Percentiles rank a stretch among this genome's conserved stretches.
These are phyloP conservation scores for Plasmodium ovale DNA, from an alignment of 169 alveolate species.

Conservation along the genomic window DNA sequence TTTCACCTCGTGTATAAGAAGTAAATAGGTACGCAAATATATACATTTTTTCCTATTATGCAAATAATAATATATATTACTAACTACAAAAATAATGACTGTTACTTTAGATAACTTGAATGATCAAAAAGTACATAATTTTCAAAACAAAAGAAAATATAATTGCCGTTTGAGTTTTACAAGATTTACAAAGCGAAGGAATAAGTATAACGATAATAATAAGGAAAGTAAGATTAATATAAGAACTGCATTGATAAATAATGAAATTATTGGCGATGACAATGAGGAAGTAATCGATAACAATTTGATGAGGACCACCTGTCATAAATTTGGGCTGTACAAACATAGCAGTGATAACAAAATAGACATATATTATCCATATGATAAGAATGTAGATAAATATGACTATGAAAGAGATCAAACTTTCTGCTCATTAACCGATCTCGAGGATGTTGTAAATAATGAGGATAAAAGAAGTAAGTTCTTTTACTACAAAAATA, in stretches of 20 bases:
- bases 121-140: slow-evolving; percentile 32
- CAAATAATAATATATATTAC: slow-evolving; percentile 18
- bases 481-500: slow-evolving; percentile 64
- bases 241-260: slow-evolving; percentile 78
- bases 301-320: slow-evolving; percentile 49
- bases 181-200: slow-evolving; percentile 36
- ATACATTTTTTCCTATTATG: slow-evolving; percentile 8
- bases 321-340: slow-evolving; percentile 31
- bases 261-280: slow-evolving; percentile 77
- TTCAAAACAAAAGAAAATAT: slow-evolving; percentile 54
- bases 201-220: slow-evolving; percentile 50
- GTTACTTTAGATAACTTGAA: slow-evolving; percentile 42
- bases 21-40: slow-evolving; percentile 6
- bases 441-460: slow-evolving; percentile 34
- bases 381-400: slow-evolving; percentile 40
- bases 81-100: slow-evolving; percentile 56
- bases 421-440: slow-evolving; percentile 69
- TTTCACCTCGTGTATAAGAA: slow-evolving; percentile 22
- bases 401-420: slow-evolving; percentile 58
- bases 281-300: slow-evolving; percentile 48
- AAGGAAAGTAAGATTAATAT: slow-evolving; percentile 79
- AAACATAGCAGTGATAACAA: slow-evolving; percentile 9
- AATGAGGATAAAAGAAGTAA: slow-evolving; percentile 36
- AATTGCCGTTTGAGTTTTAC: slow-evolving; percentile 61
- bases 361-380: slow-evolving; percentile 12